Percentiles rank a stretch among this genome's conserved stretches.
Evolutionary conservation across 495 filamentous ascomycete genomes (phyloP).

Genomic region (Aspergillus avenaceus): DNA sequence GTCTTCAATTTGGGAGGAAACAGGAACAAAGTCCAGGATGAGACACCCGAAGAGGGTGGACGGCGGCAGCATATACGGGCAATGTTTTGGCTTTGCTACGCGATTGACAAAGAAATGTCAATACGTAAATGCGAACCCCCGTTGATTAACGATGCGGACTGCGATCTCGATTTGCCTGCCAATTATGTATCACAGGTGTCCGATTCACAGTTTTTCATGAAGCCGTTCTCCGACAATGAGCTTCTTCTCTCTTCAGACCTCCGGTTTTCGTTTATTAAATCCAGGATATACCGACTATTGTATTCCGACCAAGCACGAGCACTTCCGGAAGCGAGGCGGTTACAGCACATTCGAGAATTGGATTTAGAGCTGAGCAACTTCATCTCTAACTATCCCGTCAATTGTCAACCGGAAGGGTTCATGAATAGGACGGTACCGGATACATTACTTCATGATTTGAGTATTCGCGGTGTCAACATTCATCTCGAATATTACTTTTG

Average conservation of each 20-base stretch:
- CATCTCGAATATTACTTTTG: constrained; percentile 30
- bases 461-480: constrained; percentile 23
- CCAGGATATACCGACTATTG: constrained; percentile 22
- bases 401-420: constrained; percentile 19
- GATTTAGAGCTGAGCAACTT: constrained; percentile 24
- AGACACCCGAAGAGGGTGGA: constrained; percentile 1
- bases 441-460: constrained; percentile 25
- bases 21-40: neutral
- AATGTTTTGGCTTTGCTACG: constrained; percentile 36
- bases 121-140: constrained; percentile 27
- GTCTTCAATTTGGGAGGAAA: constrained; percentile 20
- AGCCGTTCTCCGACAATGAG: constrained; percentile 17
- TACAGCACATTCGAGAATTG: constrained; percentile 26
- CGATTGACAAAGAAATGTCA: constrained; percentile 30
- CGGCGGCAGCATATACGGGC: constrained; percentile 22
- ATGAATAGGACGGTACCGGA: constrained; percentile 16
- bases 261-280: constrained; percentile 27
- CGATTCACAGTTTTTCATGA: constrained; percentile 18
- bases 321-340: constrained; percentile 16
- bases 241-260: constrained; percentile 29
- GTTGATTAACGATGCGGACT: constrained; percentile 26
- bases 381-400: constrained; percentile 15
- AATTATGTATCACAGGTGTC: constrained; percentile 17
- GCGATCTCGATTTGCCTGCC: constrained; percentile 26
- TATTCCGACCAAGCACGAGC: constrained; percentile 16